A percentile compares a stretch with the other conserved stretches of the same genome.
Conservation (phyloP, 805 yeast species). For the Lachancea thermotolerans region DNA sequence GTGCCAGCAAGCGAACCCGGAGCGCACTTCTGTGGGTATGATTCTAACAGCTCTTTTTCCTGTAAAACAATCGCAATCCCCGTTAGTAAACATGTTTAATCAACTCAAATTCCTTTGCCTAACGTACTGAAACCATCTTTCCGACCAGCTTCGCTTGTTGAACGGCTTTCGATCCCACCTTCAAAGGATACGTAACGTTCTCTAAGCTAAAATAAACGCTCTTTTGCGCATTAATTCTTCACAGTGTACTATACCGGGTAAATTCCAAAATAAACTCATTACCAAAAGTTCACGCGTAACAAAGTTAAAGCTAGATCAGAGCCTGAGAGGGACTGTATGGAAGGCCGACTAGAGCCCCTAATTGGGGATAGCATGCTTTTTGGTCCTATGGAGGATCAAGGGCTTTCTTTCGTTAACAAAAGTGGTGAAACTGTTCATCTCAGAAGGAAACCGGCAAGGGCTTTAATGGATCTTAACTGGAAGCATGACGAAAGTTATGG, state of each 20-base stretch:
- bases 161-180: no score
- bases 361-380: slow-evolving; percentile 5
- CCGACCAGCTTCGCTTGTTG: background rate
- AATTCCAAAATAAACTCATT: background rate
- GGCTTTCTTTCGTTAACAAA: slow-evolving; percentile 10
- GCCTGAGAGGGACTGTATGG: background rate
- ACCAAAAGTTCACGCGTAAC: background rate
- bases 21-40: slow-evolving; percentile 70
- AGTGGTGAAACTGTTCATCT: slow-evolving; percentile 12
- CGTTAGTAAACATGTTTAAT: slow-evolving; percentile 1
- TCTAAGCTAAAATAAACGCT: background rate
- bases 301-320: background rate
- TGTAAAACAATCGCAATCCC: background rate
- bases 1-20: slow-evolving; percentile 62
- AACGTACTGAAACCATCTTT: slow-evolving; percentile 9
- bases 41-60: slow-evolving; percentile 34
- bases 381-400: background rate
- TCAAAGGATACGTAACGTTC: slow-evolving; percentile 2
- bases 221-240: background rate
- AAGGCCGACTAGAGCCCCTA: background rate
- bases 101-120: background rate
- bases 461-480: slow-evolving; percentile 12
- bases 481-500: slow-evolving; percentile 33
- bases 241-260: background rate
- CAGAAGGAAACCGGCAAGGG: slow-evolving; percentile 5